phyloP scores from a whole-genome alignment of 2,329 filamentous ascomycete genomes.

The Trichoderma afroharzianum region DNA sequence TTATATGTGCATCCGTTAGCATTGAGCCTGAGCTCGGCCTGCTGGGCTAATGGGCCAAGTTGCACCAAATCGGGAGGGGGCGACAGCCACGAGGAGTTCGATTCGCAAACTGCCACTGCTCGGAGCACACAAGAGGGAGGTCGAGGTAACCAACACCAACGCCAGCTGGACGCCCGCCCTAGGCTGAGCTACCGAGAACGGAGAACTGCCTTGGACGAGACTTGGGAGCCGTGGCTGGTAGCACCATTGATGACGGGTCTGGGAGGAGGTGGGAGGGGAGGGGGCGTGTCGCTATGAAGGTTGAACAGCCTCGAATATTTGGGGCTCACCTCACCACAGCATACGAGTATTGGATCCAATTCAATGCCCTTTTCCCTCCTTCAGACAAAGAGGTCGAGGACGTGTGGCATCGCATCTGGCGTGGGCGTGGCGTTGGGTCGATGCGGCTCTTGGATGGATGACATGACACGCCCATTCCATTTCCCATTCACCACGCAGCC shows the following conservation, averaged over 20 bases:
- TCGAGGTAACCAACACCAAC: conserved; percentile 1
- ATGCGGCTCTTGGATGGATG: background rate
- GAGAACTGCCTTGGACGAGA: background rate
- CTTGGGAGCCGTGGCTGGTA: background rate
- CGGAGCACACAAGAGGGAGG: background rate
- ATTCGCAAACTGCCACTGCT: conserved; percentile 12
- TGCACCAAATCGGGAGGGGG: conserved; percentile 15
- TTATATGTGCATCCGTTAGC: conserved; percentile 43
- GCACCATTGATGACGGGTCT: background rate
- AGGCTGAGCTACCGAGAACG: background rate
- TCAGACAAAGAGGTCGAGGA: background rate
- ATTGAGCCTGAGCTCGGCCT: conserved; percentile 6
- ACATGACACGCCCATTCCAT: background rate
- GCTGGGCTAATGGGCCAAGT: conserved; percentile 6
- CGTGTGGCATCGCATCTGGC: background rate
- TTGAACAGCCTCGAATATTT: background rate
- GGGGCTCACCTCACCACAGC: background rate
- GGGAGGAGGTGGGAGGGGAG: background rate
- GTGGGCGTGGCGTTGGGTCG: background rate
- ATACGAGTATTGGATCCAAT: background rate
- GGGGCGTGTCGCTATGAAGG: conserved; percentile 13
- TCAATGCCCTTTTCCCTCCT: background rate
- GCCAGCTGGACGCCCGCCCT: conserved; percentile 6
- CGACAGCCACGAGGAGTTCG: background rate
- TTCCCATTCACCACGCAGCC: background rate